These are phyloP conservation scores for Lanmaoa rubissima DNA, from an alignment of 768 basidiomycete species.

Conservation along the genomic window DNA sequence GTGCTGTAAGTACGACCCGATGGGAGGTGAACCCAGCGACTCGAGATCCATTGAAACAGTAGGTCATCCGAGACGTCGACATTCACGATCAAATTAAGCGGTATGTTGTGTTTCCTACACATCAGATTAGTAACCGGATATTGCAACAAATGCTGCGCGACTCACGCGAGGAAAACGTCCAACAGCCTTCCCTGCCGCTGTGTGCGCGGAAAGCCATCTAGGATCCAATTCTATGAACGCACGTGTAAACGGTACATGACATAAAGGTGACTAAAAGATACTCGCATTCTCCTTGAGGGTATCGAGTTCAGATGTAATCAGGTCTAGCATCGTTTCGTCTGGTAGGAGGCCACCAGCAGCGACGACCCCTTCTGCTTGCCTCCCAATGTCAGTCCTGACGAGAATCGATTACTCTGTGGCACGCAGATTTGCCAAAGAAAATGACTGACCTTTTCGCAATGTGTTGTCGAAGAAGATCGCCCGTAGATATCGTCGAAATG, in stretches of 20 bases:
- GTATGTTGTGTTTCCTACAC: slow-evolving; percentile 54
- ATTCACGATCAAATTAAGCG: slow-evolving; percentile 78
- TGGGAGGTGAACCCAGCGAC: slow-evolving; percentile 82
- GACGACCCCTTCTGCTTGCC: slow-evolving; percentile 73
- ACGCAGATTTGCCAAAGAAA: neutral
- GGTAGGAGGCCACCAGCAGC: slow-evolving; percentile 72
- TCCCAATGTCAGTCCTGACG: slow-evolving; percentile 66
- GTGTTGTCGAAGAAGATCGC: slow-evolving; percentile 80
- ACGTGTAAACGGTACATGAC: slow-evolving; percentile 7
- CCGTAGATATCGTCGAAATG: slow-evolving; percentile 72
- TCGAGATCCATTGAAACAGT: slow-evolving; percentile 76
- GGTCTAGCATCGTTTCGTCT: slow-evolving; percentile 73
- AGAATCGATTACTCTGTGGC: neutral
- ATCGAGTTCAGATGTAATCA: slow-evolving; percentile 71
- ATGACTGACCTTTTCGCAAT: slow-evolving; percentile 57
- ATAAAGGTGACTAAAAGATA: slow-evolving; percentile 4
- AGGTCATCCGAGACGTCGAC: slow-evolving; percentile 81
- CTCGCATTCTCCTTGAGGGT: slow-evolving; percentile 58
- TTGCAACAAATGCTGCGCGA: neutral
- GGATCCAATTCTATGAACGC: slow-evolving; percentile 70
- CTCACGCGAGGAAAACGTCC: slow-evolving; percentile 68
- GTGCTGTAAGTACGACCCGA: slow-evolving; percentile 88
- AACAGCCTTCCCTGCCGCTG: slow-evolving; percentile 74
- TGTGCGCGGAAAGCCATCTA: slow-evolving; percentile 91
- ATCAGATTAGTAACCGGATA: neutral